These are phyloP conservation scores for Penicillium malachiteum DNA, from an alignment of 495 filamentous ascomycete species.

Conservation along the genomic window DNA sequence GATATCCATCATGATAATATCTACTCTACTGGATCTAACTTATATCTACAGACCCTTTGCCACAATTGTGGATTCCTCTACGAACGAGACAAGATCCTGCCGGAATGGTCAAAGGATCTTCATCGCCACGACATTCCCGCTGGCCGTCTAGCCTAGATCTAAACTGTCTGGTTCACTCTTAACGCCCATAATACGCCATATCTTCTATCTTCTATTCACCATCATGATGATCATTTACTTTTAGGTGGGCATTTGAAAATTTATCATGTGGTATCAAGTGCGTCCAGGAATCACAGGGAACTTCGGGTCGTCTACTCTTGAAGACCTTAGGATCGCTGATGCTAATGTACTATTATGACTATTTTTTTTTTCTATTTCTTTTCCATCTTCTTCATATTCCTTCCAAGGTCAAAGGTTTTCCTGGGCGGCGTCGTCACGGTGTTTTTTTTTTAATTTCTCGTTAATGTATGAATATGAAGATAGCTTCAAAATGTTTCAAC, in stretches of 20 bases:
- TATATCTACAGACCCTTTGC: slow-evolving; percentile 70
- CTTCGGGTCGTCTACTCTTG: too few relatives aligned
- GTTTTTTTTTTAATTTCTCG: slow-evolving; percentile 4
- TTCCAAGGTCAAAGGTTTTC: slow-evolving; percentile 8
- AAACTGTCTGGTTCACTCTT: too few relatives aligned
- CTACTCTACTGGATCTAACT: neutral
- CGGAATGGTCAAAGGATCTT: slow-evolving; percentile 79
- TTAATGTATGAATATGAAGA: slow-evolving; percentile 28
- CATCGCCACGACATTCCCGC: slow-evolving; percentile 58
- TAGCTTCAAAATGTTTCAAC: neutral
- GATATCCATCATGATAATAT: neutral
- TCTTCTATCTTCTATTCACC: neutral
- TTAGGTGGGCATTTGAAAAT: too few relatives aligned
- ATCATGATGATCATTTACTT: neutral
- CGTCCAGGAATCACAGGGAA: too few relatives aligned
- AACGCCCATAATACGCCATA: too few relatives aligned
- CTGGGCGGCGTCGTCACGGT: slow-evolving; percentile 13
- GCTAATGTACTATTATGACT: neutral
- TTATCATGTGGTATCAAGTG: too few relatives aligned
- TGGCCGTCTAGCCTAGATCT: slow-evolving; percentile 29
- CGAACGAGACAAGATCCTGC: slow-evolving; percentile 80
- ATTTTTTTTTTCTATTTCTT: slow-evolving; percentile 7
- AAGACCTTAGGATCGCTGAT: too few relatives aligned
- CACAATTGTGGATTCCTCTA: slow-evolving; percentile 89
- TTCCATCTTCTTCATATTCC: slow-evolving; percentile 6